phyloP scores from a whole-genome alignment of 768 basidiomycete species.

The Suillus lakei region DNA sequence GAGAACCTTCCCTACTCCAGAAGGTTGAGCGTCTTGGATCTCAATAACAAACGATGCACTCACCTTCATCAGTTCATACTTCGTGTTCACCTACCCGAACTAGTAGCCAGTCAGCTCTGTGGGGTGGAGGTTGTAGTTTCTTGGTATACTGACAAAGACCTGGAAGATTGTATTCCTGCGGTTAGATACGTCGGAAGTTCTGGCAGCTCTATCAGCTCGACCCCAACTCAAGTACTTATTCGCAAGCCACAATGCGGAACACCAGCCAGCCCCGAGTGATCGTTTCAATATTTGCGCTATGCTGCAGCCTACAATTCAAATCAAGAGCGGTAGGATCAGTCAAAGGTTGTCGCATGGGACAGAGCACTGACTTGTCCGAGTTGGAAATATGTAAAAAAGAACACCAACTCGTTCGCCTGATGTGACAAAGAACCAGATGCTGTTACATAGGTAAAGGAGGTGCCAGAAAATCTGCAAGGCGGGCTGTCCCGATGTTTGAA shows the following conservation, averaged over 20 bases:
- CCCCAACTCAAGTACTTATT: neutral
- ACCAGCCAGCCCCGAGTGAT: neutral
- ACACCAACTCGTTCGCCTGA: neutral
- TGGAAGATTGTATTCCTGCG: neutral
- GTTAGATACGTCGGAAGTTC: neutral
- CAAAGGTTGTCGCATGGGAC: neutral
- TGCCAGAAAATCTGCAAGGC: neutral
- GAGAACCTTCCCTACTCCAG: neutral
- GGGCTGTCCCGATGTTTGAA: neutral
- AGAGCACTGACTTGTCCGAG: neutral
- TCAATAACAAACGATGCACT: neutral
- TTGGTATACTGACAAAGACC: neutral
- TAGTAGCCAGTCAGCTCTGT: neutral
- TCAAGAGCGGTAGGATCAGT: neutral
- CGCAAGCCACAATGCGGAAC: neutral
- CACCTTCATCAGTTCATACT: neutral
- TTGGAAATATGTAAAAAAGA: neutral
- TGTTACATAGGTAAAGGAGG: neutral
- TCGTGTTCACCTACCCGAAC: neutral
- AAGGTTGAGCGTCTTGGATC: neutral
- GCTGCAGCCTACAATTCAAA: neutral
- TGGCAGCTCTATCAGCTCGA: neutral
- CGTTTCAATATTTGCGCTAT: neutral
- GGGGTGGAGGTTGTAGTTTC: neutral
- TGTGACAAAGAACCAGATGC: neutral